Conservation (phyloP, 768 basidiomycete species). For the Rhizopogon vulgaris region DNA sequence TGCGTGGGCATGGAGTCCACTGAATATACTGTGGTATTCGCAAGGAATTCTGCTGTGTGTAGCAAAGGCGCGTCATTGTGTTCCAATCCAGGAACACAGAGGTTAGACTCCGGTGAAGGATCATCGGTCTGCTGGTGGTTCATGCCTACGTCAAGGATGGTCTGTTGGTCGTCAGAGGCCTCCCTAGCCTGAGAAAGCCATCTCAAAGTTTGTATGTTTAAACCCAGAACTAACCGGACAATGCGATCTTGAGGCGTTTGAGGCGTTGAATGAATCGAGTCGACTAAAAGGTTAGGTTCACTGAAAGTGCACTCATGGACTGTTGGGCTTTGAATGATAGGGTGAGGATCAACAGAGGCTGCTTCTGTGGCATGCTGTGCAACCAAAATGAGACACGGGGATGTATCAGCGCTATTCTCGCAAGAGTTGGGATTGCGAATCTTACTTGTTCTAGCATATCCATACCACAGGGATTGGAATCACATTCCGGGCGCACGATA, state of each 20-base stretch:
- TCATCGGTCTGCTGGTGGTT: neutral
- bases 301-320: neutral
- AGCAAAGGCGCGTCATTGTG: neutral
- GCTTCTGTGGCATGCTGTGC: neutral
- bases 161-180: neutral
- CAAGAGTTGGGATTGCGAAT: neutral
- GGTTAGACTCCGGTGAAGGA: neutral
- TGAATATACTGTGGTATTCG: neutral
- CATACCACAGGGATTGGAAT: neutral
- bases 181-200: neutral
- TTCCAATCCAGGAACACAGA: neutral
- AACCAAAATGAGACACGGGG: neutral
- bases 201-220: neutral
- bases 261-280: neutral
- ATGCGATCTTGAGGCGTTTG: neutral
- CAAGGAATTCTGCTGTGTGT: neutral
- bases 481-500: neutral
- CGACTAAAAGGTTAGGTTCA: neutral
- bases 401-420: neutral
- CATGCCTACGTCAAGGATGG: neutral
- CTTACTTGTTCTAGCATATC: neutral
- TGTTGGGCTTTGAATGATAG: neutral
- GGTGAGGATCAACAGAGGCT: neutral
- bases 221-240: neutral
- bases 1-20: neutral